phyloP scores from a whole-genome alignment of 768 basidiomycete species.

The Mycena vitilis region DNA sequence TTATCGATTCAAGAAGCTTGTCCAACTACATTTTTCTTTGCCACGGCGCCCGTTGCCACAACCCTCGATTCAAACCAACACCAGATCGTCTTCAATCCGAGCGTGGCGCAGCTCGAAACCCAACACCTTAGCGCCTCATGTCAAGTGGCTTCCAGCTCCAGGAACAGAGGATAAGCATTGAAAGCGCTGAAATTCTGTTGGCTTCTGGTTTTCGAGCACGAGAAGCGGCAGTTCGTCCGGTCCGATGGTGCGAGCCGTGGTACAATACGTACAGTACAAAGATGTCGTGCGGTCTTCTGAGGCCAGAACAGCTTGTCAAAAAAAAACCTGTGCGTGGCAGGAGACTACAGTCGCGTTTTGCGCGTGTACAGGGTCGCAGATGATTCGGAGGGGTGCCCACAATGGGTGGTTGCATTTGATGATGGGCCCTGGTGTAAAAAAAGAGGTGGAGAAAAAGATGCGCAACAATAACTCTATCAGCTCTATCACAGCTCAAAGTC shows the following conservation, averaged over 20 bases:
- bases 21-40: constrained; percentile 16
- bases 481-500: constrained; percentile 17
- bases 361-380: constrained; percentile 29
- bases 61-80: constrained; percentile 10
- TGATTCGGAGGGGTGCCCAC: background rate
- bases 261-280: constrained; percentile 4
- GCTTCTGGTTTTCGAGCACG: constrained; percentile 16
- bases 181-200: background rate
- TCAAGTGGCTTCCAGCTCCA: constrained; percentile 10
- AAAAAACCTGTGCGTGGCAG: background rate
- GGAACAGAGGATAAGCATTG: constrained; percentile 26
- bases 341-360: background rate
- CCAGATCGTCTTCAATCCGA: constrained; percentile 21
- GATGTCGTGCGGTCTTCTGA: constrained; percentile 1
- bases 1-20: constrained; percentile 30
- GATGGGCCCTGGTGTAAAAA: constrained; percentile 19
- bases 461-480: constrained; percentile 3
- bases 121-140: constrained; percentile 26
- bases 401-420: constrained; percentile 18
- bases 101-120: constrained; percentile 19
- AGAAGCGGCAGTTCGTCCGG: constrained; percentile 25
- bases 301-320: background rate
- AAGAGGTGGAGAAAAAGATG: constrained; percentile 4
- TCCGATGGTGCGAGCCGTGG: constrained; percentile 12
- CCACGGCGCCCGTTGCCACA: constrained; percentile 1